Conservation (phyloP, 1,284 basidiomycete species). For the Athelia sp. region DNA sequence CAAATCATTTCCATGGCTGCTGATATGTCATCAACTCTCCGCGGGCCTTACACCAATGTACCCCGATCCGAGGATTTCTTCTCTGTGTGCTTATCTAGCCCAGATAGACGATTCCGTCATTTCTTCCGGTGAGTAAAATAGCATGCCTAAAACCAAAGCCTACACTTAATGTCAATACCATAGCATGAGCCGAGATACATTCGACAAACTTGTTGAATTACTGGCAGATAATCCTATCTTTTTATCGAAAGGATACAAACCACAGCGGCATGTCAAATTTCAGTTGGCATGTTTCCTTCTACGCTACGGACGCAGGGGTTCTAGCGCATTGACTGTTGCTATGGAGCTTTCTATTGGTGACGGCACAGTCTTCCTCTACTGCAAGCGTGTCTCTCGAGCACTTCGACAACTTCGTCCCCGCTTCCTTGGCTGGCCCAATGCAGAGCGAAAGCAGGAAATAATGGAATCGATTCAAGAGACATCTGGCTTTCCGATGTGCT, state of each 20-base stretch:
- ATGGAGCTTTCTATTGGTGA: slow-evolving; percentile 2
- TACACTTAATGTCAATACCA: neutral
- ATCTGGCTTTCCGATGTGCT: slow-evolving; percentile 18
- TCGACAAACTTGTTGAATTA: neutral
- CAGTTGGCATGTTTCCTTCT: slow-evolving; percentile 10
- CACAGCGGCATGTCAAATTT: slow-evolving; percentile 13
- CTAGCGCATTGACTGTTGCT: neutral
- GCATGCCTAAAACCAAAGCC: neutral
- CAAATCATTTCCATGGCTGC: no score
- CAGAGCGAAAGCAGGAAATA: slow-evolving; percentile 1
- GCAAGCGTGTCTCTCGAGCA: slow-evolving; percentile 9
- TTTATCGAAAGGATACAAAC: slow-evolving; percentile 4
- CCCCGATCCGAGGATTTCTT: neutral
- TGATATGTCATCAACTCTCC: no score
- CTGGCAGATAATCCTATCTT: slow-evolving; percentile 4
- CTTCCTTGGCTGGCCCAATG: slow-evolving; percentile 10
- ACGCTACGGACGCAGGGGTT: slow-evolving; percentile 10
- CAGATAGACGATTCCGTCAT: neutral
- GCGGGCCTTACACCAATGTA: neutral
- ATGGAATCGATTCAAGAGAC: neutral
- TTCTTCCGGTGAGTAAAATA: neutral
- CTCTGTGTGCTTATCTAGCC: neutral
- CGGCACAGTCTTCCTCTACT: slow-evolving; percentile 7
- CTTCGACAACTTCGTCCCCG: slow-evolving; percentile 4
- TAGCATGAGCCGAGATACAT: neutral